Base-by-base conservation (phyloP, 768 basidiomycete genomes). In the Macrocybe gigantea region DNA sequence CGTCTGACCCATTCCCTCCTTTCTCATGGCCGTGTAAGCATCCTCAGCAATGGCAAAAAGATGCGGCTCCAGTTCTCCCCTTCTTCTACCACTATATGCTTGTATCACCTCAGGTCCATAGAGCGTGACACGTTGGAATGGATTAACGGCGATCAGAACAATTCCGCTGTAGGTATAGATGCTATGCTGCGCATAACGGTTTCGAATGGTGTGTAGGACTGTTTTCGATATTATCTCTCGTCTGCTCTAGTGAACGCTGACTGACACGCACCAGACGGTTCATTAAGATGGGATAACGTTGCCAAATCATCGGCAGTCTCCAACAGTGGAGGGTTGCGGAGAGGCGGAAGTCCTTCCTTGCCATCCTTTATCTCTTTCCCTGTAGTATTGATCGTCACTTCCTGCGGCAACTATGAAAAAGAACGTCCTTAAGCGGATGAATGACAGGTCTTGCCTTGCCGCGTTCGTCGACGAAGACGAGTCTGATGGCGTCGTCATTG, bases 151-250 rank as follows among this genome's bases (percentile, higher is more conserved):
- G 63, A 99, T 96, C 55, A 99, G 81, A 52, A 98, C 95, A 56
- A 98, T 99, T 57, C 96, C 96, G 53, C 91, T 94, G 71, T 98
- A 99, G 32, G 96, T 98, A 62, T 98, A 99, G 58, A 98, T 98
- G 63, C 90, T 91, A 65, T 95, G 95, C 56, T 93, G 88, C 33
- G 86, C 89, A 71, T 99, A 99, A 58, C 95, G 88, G 66, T 94
- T 94, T 34, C 88, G 84, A 57, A 99, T 97, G 39, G 95, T 95
- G 63, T 99, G 94, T 29, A 99, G 77, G 31, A 99, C 95, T 95
- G 56, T 33, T 8, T 36, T 37, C 32, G 44, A 49, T 30, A 34
- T 13, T 13, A 22, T 22, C 22, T 22, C 22, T 22, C 22, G 2
- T 2, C 2, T 22, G 22, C 22, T 22, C 22, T 22, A 22, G 22